These are phyloP conservation scores for Aspergillus neoniger DNA, from an alignment of 2,329 filamentous ascomycete genomes.

Conservation along the genomic window DNA sequence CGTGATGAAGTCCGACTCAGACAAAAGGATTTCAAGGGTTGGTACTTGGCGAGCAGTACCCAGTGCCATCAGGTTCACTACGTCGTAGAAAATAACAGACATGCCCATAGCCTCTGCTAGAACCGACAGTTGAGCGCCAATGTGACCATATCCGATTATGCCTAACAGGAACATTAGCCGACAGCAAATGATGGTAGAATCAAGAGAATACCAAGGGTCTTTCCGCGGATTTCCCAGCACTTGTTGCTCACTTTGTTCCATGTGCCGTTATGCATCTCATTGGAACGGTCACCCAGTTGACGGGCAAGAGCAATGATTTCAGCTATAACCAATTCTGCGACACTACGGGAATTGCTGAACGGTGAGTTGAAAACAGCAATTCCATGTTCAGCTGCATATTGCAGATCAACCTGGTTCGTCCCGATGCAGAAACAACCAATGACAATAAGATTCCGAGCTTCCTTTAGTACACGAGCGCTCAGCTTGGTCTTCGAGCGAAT, in stretches of 20 bases:
- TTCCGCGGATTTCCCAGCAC: conserved; percentile 98
- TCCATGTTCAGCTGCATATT: conserved; percentile 53
- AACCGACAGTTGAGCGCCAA: conserved; percentile 93
- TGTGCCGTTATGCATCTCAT: conserved; percentile 87
- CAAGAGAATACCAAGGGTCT: conserved; percentile 72
- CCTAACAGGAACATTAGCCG: conserved; percentile 48
- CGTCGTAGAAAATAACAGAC: conserved; percentile 96
- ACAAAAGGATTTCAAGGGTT: conserved; percentile 73
- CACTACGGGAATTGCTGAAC: conserved; percentile 95
- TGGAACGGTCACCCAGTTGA: conserved; percentile 89
- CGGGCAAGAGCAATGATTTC: conserved; percentile 91
- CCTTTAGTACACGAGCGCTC: conserved; percentile 76
- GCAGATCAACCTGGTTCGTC: conserved; percentile 62
- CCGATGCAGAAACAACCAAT: conserved; percentile 99
- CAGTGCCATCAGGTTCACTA: conserved; percentile 89
- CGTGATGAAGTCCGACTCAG: conserved; percentile 85
- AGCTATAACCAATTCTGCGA: conserved; percentile 91
- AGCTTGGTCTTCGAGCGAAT: conserved; percentile 98
- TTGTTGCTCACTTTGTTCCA: conserved; percentile 98
- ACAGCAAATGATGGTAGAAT: not conserved
- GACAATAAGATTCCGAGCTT: conserved; percentile 92
- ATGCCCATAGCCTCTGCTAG: conserved; percentile 97
- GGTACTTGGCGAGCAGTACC: conserved; percentile 84
- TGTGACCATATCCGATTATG: conserved; percentile 96
- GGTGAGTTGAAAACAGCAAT: conserved; percentile 99